Percentiles rank a stretch among this genome's conserved stretches.
Evolutionary conservation across 2,329 filamentous ascomycete genomes (phyloP).

Genomic region (Colletotrichum falcatum): DNA sequence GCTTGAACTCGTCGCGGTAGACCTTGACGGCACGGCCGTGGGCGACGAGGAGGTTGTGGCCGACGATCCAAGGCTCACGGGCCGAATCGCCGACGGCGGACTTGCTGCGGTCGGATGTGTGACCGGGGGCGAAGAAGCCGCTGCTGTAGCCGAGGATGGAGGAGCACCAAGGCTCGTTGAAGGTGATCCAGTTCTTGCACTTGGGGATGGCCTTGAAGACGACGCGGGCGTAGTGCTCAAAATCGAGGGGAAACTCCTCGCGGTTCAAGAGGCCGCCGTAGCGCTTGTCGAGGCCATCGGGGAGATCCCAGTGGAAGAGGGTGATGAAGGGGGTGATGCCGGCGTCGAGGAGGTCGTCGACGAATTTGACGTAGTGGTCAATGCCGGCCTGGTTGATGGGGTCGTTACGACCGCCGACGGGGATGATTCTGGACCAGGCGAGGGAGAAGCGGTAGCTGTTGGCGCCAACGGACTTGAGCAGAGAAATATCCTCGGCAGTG

Average conservation of each 20-base stretch:
- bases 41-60: conserved; percentile 83
- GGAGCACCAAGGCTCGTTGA: conserved; percentile 91
- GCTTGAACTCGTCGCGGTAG: conserved; percentile 86
- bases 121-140: conserved; percentile 85
- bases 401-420: conserved; percentile 85
- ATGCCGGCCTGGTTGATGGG: conserved; percentile 83
- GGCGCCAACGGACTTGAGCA: conserved; percentile 80
- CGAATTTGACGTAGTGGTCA: conserved; percentile 81
- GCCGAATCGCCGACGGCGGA: conserved; percentile 78
- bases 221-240: conserved; percentile 80
- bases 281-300: conserved; percentile 80
- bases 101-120: conserved; percentile 79
- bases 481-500: conserved; percentile 79
- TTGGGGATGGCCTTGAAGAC: conserved; percentile 80
- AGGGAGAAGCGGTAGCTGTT: conserved; percentile 87
- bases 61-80: conserved; percentile 85
- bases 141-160: conserved; percentile 83
- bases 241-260: conserved; percentile 85
- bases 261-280: conserved; percentile 87
- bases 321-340: conserved; percentile 87
- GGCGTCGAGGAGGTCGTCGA: conserved; percentile 80
- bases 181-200: conserved; percentile 90
- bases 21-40: conserved; percentile 85
- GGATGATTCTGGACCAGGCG: conserved; percentile 87
- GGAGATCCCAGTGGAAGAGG: conserved; percentile 90